Evolutionary conservation across 2,329 filamentous ascomycete genomes (phyloP).

Genomic region (Pochonia chlamydosporia): DNA sequence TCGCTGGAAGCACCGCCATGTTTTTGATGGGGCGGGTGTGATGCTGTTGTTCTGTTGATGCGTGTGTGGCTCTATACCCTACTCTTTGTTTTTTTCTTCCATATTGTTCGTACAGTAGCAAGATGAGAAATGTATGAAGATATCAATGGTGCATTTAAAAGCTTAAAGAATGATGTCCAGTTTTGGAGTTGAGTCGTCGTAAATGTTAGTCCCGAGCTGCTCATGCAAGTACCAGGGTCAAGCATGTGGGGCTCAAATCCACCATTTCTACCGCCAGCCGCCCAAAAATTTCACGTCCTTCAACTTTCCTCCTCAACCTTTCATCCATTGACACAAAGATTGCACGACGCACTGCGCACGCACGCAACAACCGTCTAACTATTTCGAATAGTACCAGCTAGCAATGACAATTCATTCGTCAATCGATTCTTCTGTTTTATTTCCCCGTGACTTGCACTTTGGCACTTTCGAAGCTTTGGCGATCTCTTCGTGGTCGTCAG

Average conservation of each 20-base stretch:
- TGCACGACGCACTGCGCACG: background rate
- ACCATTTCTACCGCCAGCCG: background rate
- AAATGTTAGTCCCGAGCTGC: no score
- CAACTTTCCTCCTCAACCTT: background rate
- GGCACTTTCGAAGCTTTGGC: constrained; percentile 94
- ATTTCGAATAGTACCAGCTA: background rate
- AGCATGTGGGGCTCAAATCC: no score
- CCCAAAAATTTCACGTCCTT: no score
- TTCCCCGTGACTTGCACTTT: constrained; percentile 15
- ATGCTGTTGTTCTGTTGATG: no score
- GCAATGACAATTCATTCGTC: constrained; percentile 9
- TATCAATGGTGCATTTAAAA: no score
- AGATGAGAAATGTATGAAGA: no score
- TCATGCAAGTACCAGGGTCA: no score
- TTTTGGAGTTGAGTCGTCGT: no score
- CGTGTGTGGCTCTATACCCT: no score
- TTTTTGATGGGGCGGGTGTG: background rate
- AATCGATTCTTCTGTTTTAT: constrained; percentile 4
- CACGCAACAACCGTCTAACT: background rate
- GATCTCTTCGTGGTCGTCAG: constrained; percentile 64
- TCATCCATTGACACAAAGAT: background rate
- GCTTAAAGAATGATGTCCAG: no score
- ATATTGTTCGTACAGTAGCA: no score
- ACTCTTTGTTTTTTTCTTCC: no score
- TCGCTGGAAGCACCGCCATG: background rate